Conservation (phyloP, 352 stramenopile species). For the Elongisporangium undulatum region DNA sequence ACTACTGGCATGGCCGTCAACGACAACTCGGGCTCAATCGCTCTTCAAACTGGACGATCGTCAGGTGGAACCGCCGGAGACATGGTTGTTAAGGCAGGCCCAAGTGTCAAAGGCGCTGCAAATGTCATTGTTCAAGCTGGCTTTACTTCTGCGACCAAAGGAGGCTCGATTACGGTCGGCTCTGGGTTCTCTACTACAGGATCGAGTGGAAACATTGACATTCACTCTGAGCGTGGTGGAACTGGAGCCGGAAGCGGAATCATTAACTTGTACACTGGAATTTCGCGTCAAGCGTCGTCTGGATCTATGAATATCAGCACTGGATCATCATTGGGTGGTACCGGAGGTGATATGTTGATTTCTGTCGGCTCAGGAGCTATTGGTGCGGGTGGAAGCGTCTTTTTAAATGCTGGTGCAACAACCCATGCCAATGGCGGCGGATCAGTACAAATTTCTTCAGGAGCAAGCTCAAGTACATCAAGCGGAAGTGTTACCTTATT, state of each 20-base stretch:
- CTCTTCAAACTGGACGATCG: conserved; percentile 34
- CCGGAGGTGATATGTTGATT: conserved; percentile 51
- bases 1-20: conserved; percentile 34
- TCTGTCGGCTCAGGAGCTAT: conserved; percentile 38
- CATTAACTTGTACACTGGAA: conserved; percentile 42
- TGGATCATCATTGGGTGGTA: conserved; percentile 42
- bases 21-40: conserved; percentile 34
- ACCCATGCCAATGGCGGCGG: conserved; percentile 39
- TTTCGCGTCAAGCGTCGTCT: conserved; percentile 40
- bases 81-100: conserved; percentile 40
- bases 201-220: conserved; percentile 54
- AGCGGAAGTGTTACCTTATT: conserved; percentile 41
- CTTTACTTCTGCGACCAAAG: conserved; percentile 35
- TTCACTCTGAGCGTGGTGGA: conserved; percentile 51
- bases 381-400: conserved; percentile 40
- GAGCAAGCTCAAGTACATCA: conserved; percentile 41
- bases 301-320: conserved; percentile 68
- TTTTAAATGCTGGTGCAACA: conserved; percentile 37
- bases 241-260: conserved; percentile 44
- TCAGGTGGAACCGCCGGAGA: conserved; percentile 47
- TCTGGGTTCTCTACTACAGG: conserved; percentile 40
- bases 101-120: conserved; percentile 35
- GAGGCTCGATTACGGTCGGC: conserved; percentile 38
- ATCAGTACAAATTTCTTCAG: conserved; percentile 43
- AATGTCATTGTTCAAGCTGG: conserved; percentile 49